Base-by-base conservation (phyloP, 805 yeast species). In the Lachancea quebecensis region DNA sequence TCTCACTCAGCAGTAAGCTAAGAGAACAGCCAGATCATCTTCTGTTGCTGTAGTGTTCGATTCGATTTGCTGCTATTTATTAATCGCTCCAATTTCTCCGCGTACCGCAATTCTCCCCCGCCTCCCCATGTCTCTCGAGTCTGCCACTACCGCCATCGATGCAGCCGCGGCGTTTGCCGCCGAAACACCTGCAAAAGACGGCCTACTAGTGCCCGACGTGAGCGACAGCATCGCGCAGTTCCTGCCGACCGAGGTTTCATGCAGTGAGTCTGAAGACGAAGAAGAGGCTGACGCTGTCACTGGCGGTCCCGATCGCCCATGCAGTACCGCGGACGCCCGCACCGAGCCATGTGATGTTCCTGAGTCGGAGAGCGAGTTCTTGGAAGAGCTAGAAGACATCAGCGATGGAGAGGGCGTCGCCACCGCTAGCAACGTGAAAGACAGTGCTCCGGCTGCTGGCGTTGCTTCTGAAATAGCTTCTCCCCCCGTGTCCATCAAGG, bases 171-270 rank as follows among this genome's bases (percentile, higher is more conserved):
- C 21, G 17, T 10, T 15, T 16, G 12, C 37, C 17, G 21, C 37
- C 6, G 7, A n/a, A 14, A 15, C 15, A 16, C 6, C 37, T 31
- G 39, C 29, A 4, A 44, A 44, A 33, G 42, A 39, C 25, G 46
- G 28, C 27, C 35, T 33, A 4, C 29, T 39, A 27, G 38, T 42
- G 39, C 46, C 46, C 15, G 39, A 17, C 18, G 27, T 52, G 27
- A 54, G 54, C 29, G 59, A 58, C 41, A 50, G 48, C 32, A 50
- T 53, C 11, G 45, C 48, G 35, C 48, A 53, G 17, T 47, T 51
- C 25, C 39, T 58, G 28, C 60, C 61, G 17, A 52, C 50, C 27
- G 59, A 53, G 12, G 56, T 57, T 3, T 55, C 62, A 2, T 51
- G 59, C 12, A 29, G 49, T 32, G 59, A 51, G 18, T 50, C 58